Conservation (phyloP, 73 alveolate genomes). For the Halteria grandinella region DNA sequence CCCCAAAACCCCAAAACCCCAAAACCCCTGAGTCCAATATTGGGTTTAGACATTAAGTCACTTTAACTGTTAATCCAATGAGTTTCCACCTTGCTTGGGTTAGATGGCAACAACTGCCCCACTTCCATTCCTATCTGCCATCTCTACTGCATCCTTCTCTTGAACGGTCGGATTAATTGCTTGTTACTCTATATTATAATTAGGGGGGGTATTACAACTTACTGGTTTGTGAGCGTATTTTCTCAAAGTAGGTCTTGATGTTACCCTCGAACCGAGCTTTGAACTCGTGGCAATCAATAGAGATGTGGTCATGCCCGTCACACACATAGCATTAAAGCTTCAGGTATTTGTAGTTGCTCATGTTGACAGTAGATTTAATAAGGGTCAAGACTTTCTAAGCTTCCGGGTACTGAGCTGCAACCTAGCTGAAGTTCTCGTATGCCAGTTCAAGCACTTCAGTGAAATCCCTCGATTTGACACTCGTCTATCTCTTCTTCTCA, state of each 20-base stretch:
- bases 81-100: too few species aligned
- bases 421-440: slow-evolving; percentile 54
- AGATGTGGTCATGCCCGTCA: slow-evolving; percentile 71
- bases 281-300: slow-evolving; percentile 62
- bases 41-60: too few species aligned
- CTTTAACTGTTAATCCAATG: too few species aligned
- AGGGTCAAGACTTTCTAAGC: slow-evolving; percentile 63
- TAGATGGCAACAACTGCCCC: too few species aligned
- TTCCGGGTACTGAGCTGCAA: slow-evolving; percentile 63
- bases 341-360: slow-evolving; percentile 44
- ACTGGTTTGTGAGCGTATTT: slow-evolving; percentile 21
- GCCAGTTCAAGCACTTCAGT: slow-evolving; percentile 70
- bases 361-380: slow-evolving; percentile 51
- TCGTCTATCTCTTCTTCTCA: slow-evolving; percentile 75
- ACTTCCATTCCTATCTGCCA: too few species aligned
- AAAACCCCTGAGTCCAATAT: too few species aligned
- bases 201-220: not conserved
- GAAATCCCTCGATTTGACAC: slow-evolving; percentile 84
- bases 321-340: slow-evolving; percentile 80
- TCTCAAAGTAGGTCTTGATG: slow-evolving; percentile 52
- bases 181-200: too few species aligned
- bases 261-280: slow-evolving; percentile 55
- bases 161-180: too few species aligned
- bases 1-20: too few species aligned
- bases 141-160: too few species aligned